Base-by-base conservation (phyloP, 345 rosid genomes). In the Populus pruinosa region DNA sequence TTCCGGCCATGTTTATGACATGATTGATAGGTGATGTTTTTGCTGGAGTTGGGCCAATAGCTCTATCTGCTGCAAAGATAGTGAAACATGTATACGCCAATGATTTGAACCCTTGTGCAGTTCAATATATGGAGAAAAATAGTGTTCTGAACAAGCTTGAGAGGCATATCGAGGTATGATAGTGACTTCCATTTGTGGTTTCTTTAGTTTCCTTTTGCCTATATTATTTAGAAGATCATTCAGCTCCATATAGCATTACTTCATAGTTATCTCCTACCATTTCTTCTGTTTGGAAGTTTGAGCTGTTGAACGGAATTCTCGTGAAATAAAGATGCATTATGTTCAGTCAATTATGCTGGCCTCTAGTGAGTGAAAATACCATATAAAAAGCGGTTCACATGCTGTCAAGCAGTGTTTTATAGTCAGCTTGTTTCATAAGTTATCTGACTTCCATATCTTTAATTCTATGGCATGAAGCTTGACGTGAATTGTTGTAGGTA, bases 21-120 rank as follows among this genome's bases (percentile, higher is more conserved):
- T 39, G 38, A 73, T 68, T 82, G 76, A 35, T 88, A 91, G 97
- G 98, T 85, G 97, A 94, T 81, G 97, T 94, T 70, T 93, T 94
- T 66, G 82, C 90, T 50, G 92, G 97, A 63, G 94, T 90, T 69
- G 97, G 98, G 76, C 98, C 98, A 36, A 86, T 94, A 72, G 89
- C 95, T 74, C 77, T 93, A 78, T 83, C 97, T 78, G 96, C 97
- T 11, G 95, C 97, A 72, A 91, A 83, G 91, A 85, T 88, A 78
- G 98, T 93, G 49, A 93, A 89, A 74, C 88, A 92, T 70, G 97
- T 91, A 20, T 90, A 87, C 74, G 98, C 98, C 81, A 94, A 94
- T 88, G 97, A 94, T 83, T 86, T 94, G 87, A 94, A 93, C 77
- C 98, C 98, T 56, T 76, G 71, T 72, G 98, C 97, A 11, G 87